Base-by-base conservation (phyloP, 768 basidiomycete genomes). In the Rhodotorula paludigena region DNA sequence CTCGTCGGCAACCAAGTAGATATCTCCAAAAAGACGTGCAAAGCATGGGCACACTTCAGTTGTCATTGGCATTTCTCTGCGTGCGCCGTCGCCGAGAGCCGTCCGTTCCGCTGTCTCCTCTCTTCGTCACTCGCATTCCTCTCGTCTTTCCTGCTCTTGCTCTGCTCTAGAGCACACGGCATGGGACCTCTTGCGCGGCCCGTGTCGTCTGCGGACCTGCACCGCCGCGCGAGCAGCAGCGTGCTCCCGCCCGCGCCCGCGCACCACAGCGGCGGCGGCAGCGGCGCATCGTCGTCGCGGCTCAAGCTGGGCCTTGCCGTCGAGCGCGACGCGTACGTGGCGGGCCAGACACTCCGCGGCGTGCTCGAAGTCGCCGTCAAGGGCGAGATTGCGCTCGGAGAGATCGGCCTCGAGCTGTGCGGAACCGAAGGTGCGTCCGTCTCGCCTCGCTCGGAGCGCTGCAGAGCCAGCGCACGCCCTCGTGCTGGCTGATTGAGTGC, bases 391-490 rank as follows among this genome's bases (percentile, higher is more conserved):
- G 64, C 57, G 25, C 53, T 76, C 21, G 75, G 73, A 28, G 71
- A 71, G 44, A 52, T 74, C 9, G 71, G 66, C 39, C 30, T 73
- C 57, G 74, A 72, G 48, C 30, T 76, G 10, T 35, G 14, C 1
- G 75, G 66, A 15, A 25, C 57, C 36, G 72, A 76, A 54, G 72
- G 75, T 74, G 56, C 55, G 74, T 64, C 14, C 10, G 35, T 35
- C 11, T 41, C 18, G 7, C 47, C 45, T 20, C 9, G 5, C 25
- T 45, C 44, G 9, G 9, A 12, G n/a, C n/a, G n/a, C 28, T 28
- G 11, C 25, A 5, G 42, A 11, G 6, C 42, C 42, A 11, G 42
- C 23, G n/a, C n/a, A n/a, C n/a, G n/a, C n/a, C n/a, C n/a, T n/a
- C n/a, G n/a, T n/a, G n/a, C n/a, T n/a, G n/a, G n/a, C n/a, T n/a